These are phyloP conservation scores for Fistulina hepatica DNA, from an alignment of 1,284 basidiomycete genomes.

Conservation along the genomic window DNA sequence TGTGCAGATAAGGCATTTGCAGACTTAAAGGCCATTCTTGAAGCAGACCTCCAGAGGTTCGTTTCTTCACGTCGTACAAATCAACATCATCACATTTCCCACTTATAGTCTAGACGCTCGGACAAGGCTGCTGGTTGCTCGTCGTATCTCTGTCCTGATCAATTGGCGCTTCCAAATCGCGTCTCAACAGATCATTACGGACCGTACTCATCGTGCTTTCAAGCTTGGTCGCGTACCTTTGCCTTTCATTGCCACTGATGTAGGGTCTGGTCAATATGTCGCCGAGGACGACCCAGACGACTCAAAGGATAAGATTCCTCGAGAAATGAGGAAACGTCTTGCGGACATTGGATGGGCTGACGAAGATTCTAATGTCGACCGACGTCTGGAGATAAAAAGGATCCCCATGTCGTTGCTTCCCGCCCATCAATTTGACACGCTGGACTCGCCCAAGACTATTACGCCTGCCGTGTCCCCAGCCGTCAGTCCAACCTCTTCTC, in stretches of 20 bases:
- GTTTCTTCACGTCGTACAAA: constrained; percentile 10
- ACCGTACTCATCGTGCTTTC: constrained; percentile 54
- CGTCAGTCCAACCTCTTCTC: constrained; percentile 27
- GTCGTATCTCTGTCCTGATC: constrained; percentile 40
- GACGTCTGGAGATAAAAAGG: constrained; percentile 43
- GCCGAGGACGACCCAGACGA: constrained; percentile 42
- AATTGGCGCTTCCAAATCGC: constrained; percentile 59
- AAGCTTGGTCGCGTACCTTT: constrained; percentile 53
- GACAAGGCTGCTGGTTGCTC: constrained; percentile 38
- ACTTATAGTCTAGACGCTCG: constrained; percentile 32
- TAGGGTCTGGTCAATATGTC: constrained; percentile 48
- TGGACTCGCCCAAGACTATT: constrained; percentile 28
- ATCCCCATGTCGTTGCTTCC: constrained; percentile 58
- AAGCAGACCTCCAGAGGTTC: constrained; percentile 46
- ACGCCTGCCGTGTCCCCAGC: constrained; percentile 24
- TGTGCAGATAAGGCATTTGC: constrained; percentile 50
- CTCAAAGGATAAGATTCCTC: constrained; percentile 40
- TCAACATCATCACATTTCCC: constrained; percentile 2
- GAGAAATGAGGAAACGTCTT: constrained; percentile 50
- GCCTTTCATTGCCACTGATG: constrained; percentile 58
- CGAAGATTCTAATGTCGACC: constrained; percentile 43
- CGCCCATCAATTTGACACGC: constrained; percentile 38
- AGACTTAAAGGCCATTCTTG: constrained; percentile 38
- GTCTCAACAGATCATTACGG: constrained; percentile 46
- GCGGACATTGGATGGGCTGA: constrained; percentile 64